Evolutionary conservation across 352 stramenopile species (phyloP).

Genomic region (Hyphochytrium catenoides): DNA sequence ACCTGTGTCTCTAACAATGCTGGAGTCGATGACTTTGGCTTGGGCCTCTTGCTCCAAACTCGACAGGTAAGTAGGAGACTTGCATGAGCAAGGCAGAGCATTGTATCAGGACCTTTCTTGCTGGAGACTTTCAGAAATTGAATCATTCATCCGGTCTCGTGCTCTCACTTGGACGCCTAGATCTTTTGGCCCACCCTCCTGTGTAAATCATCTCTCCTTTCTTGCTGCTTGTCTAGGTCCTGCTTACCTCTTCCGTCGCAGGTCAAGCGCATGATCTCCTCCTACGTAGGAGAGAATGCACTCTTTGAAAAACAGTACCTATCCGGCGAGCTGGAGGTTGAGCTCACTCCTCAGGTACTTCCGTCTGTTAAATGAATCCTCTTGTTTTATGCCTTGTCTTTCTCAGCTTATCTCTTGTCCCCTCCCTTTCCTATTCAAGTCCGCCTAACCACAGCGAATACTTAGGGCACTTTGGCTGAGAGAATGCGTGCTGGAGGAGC

Average conservation of each 20-base stretch:
- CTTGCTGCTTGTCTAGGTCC: too few species aligned
- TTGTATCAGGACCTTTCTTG: too few species aligned
- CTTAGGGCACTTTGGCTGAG: conserved; percentile 69
- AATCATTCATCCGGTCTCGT: too few species aligned
- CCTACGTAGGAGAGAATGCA: conserved; percentile 90
- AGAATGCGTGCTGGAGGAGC: conserved; percentile 69
- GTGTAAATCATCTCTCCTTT: too few species aligned
- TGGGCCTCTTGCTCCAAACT: conserved; percentile 74
- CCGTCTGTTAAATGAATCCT: too few species aligned
- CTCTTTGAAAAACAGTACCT: conserved; percentile 76
- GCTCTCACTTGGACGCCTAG: too few species aligned
- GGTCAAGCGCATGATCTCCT: conserved; percentile 87
- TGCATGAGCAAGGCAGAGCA: too few species aligned
- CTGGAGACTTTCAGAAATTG: too few species aligned
- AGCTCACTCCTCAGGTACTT: conserved; percentile 73
- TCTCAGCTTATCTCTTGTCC: background rate
- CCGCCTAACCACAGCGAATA: background rate
- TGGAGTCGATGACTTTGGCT: conserved; percentile 76
- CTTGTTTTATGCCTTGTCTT: too few species aligned
- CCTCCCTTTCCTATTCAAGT: background rate
- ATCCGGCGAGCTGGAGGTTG: conserved; percentile 74
- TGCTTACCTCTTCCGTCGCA: too few species aligned
- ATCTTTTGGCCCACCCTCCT: too few species aligned
- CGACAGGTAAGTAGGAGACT: conserved; percentile 31
- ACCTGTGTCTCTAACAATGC: conserved; percentile 77